phyloP scores from a whole-genome alignment of 1,139 yeast species.

The Scheffersomyces titani region DNA sequence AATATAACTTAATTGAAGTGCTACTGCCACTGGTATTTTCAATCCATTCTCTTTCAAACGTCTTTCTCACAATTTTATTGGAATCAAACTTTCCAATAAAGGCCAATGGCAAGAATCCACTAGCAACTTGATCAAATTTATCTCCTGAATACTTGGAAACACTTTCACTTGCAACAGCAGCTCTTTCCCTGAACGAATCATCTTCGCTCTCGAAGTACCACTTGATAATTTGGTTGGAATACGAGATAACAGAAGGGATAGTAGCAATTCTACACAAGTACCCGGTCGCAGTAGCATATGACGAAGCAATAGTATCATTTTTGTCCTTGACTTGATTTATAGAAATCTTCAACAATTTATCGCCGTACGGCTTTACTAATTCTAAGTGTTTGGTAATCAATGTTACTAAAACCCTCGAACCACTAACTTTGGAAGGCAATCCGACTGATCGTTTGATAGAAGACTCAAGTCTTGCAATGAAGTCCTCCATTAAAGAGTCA shows the following conservation, averaged over 20 bases:
- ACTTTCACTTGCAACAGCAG: slow-evolving; percentile 67
- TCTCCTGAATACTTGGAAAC: slow-evolving; percentile 73
- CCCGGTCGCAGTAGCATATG: slow-evolving; percentile 83
- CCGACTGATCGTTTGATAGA: slow-evolving; percentile 77
- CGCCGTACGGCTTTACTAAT: slow-evolving; percentile 60
- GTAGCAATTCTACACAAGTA: slow-evolving; percentile 69
- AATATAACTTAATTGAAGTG: slow-evolving; percentile 69
- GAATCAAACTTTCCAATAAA: slow-evolving; percentile 77
- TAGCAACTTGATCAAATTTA: slow-evolving; percentile 61
- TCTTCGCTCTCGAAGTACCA: slow-evolving; percentile 64
- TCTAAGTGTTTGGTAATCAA: slow-evolving; percentile 61
- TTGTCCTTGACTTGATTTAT: slow-evolving; percentile 64
- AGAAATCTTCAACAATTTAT: slow-evolving; percentile 58
- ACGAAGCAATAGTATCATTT: slow-evolving; percentile 69
- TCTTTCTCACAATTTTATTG: slow-evolving; percentile 42
- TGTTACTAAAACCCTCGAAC: slow-evolving; percentile 72
- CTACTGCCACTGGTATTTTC: slow-evolving; percentile 76
- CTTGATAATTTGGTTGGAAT: slow-evolving; percentile 51
- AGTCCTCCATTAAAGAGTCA: slow-evolving; percentile 50
- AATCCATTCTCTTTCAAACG: slow-evolving; percentile 72
- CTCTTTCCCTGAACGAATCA: slow-evolving; percentile 48
- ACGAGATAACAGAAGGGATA: slow-evolving; percentile 53
- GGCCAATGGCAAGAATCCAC: slow-evolving; percentile 74
- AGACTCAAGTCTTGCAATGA: slow-evolving; percentile 48
- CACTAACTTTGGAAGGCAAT: slow-evolving; percentile 87